Evolutionary conservation across 202 grass and related monocot genomes (phyloP).

Genomic region (Dendrocalamus latiflorus): DNA sequence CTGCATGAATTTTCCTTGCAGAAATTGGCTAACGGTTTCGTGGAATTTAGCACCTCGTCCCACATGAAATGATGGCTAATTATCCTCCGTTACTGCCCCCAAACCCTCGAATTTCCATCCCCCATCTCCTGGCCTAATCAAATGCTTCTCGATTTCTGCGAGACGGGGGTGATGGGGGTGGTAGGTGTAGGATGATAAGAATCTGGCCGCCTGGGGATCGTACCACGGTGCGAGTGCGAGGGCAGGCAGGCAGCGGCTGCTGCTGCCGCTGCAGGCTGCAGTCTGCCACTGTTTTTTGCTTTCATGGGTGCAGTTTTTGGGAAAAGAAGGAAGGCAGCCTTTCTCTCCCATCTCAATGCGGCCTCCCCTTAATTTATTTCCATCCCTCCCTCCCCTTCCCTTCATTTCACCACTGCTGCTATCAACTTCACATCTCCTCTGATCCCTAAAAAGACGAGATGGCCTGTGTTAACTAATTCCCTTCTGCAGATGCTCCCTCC

Average conservation of each 20-base stretch:
- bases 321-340: conserved; percentile 49
- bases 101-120: background rate
- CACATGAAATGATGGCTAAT: conserved; percentile 59
- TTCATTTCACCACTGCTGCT: background rate
- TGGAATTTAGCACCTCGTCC: conserved; percentile 43
- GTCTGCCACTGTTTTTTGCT: conserved; percentile 44
- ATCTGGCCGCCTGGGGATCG: conserved; percentile 43
- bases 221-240: conserved; percentile 54
- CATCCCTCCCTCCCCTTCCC: background rate
- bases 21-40: conserved; percentile 44
- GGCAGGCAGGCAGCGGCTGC: conserved; percentile 30
- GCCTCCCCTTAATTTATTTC: background rate
- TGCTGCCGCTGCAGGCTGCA: no score
- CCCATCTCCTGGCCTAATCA: background rate
- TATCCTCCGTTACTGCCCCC: background rate
- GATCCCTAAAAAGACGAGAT: conserved; percentile 44
- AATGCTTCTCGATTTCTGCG: conserved; percentile 26
- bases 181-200: conserved; percentile 16
- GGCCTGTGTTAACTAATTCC: conserved; percentile 41
- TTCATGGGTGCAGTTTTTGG: conserved; percentile 48
- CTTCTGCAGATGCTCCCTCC: background rate
- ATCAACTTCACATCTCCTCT: conserved; percentile 11
- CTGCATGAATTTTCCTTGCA: background rate
- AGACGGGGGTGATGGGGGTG: background rate
- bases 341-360: conserved; percentile 47